Evolutionary conservation across 164 flowering plant species (phyloP).

Genomic region (Vitis cinerea): DNA sequence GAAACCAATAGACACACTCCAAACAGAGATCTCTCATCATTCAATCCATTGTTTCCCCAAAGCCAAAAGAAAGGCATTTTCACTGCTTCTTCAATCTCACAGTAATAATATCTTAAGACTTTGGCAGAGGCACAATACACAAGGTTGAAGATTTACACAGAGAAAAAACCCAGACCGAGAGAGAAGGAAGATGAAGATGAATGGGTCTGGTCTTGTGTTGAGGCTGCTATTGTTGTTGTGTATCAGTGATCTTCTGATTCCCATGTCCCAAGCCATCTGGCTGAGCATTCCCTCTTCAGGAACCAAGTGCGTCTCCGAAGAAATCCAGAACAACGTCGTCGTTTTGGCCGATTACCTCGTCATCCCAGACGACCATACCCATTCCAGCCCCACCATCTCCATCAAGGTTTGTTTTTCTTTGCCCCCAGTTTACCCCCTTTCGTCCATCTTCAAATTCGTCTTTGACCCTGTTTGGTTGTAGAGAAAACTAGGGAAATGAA

Average conservation of each 20-base stretch:
- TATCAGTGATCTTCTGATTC: neutral
- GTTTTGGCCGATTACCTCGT: conserved; percentile 68
- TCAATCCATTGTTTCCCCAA: too few species aligned
- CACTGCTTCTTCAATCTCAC: neutral
- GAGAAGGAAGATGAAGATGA: conserved; percentile 10
- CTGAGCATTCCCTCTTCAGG: conserved; percentile 45
- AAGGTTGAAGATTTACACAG: too few species aligned
- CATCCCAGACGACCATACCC: conserved; percentile 40
- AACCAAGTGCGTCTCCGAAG: conserved; percentile 68
- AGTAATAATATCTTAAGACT: too few species aligned
- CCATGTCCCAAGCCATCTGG: conserved; percentile 40
- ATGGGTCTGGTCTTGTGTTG: conserved; percentile 4
- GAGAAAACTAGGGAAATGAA: neutral
- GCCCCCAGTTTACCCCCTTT: conserved; percentile 1
- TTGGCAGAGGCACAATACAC: too few species aligned
- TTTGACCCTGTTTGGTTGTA: neutral
- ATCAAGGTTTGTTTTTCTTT: conserved; percentile 33
- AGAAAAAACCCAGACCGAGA: neutral
- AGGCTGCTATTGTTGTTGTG: conserved; percentile 8
- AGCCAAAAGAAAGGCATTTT: too few species aligned
- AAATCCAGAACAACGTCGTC: conserved; percentile 67
- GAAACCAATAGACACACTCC: too few species aligned
- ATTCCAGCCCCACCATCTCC: conserved; percentile 40
- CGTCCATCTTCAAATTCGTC: neutral
- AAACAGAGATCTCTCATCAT: too few species aligned